Evolutionary conservation across 2,329 filamentous ascomycete genomes (phyloP).

Genomic region (Trichoderma sp.): DNA sequence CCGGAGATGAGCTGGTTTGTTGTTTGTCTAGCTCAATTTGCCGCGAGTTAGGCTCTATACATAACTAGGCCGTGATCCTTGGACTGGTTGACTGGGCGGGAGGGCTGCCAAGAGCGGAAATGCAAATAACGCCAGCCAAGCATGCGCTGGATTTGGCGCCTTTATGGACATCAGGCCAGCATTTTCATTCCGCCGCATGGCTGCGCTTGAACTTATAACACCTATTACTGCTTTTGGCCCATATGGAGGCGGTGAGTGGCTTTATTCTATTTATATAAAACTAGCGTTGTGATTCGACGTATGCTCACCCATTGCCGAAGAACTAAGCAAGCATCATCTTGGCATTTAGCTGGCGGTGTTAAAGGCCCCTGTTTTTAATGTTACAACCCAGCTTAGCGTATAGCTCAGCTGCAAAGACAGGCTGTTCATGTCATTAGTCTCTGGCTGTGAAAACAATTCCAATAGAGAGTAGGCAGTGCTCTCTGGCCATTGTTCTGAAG

Average conservation of each 20-base stretch:
- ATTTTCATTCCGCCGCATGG: no score
- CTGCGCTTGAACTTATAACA: no score
- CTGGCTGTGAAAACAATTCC: not conserved
- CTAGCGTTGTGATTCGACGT: not conserved
- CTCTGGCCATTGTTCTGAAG: not conserved
- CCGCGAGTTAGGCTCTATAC: no score
- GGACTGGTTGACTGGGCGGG: no score
- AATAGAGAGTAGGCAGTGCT: not conserved
- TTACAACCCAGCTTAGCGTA: not conserved
- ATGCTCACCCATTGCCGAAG: not conserved
- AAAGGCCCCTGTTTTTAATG: not conserved
- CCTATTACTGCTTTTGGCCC: not conserved
- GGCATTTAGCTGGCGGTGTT: not conserved
- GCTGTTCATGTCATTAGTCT: not conserved
- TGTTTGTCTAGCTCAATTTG: not conserved
- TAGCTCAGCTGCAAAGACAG: not conserved
- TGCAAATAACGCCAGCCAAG: no score
- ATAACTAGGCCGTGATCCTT: not conserved
- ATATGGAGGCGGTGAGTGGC: not conserved
- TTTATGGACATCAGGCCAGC: no score
- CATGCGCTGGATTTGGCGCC: no score
- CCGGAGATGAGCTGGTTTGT: not conserved
- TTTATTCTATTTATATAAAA: not conserved
- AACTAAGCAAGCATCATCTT: not conserved
- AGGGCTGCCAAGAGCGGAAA: no score